Evolutionary conservation across 2,329 filamentous ascomycete genomes (phyloP).

Genomic region (Cercospora sojina): DNA sequence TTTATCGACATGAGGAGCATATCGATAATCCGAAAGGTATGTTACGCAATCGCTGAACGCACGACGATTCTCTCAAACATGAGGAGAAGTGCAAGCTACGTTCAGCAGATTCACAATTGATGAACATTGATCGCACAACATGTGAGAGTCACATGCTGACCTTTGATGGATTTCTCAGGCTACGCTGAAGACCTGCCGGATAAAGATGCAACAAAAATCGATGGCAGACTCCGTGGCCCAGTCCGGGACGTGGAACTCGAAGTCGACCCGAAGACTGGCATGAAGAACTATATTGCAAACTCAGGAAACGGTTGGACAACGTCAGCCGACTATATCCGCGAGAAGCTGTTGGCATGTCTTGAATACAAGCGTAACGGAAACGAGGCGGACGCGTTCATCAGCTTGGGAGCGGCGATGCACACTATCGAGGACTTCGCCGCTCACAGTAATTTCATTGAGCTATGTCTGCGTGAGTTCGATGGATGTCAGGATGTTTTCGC

Average conservation of each 20-base stretch:
- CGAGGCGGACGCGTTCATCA: slow-evolving; percentile 66
- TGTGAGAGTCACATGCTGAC: neutral
- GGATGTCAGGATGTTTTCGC: slow-evolving; percentile 44
- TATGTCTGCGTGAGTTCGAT: slow-evolving; percentile 40
- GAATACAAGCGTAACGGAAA: slow-evolving; percentile 1
- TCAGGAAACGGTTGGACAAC: slow-evolving; percentile 75
- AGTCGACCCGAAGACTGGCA: slow-evolving; percentile 71
- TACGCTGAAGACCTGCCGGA: slow-evolving; percentile 2
- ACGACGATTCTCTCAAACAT: neutral
- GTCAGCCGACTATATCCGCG: slow-evolving; percentile 75
- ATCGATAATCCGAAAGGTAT: slow-evolving; percentile 6
- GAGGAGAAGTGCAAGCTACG: neutral
- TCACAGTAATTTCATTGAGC: slow-evolving; percentile 52
- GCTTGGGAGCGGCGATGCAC: slow-evolving; percentile 72
- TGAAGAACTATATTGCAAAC: slow-evolving; percentile 90
- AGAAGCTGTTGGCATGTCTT: slow-evolving; percentile 61
- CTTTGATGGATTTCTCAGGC: neutral
- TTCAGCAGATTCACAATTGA: neutral
- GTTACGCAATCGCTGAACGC: neutral
- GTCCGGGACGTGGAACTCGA: slow-evolving; percentile 57
- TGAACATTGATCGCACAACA: neutral
- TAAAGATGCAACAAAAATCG: neutral
- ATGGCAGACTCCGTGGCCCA: neutral
- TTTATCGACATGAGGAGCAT: slow-evolving; percentile 6
- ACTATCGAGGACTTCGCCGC: slow-evolving; percentile 69